Conservation (phyloP, 805 yeast species). For the Kuraishia cidri region DNA sequence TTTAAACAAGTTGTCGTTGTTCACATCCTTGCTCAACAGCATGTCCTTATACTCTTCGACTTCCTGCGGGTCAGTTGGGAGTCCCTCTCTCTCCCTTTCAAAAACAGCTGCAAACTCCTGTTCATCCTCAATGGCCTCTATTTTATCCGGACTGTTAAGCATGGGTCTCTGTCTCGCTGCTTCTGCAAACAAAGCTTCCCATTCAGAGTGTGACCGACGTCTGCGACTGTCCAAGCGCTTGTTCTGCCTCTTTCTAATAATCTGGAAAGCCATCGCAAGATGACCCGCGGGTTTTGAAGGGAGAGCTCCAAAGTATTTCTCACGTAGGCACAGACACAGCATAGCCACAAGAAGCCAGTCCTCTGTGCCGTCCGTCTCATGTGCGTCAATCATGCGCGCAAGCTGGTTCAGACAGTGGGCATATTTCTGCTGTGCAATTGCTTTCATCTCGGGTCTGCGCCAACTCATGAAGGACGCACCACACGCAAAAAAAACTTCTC, state of each 20-base stretch:
- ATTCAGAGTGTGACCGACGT: slow-evolving; percentile 1
- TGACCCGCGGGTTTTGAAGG: slow-evolving; percentile 20
- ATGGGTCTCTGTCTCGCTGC: no score
- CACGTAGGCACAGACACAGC: slow-evolving; percentile 27
- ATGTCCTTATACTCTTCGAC: neutral
- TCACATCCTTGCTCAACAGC: neutral
- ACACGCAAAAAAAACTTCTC: slow-evolving; percentile 27
- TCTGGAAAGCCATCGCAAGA: slow-evolving; percentile 23
- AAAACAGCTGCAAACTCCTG: neutral
- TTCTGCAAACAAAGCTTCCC: neutral
- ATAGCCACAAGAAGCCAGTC: slow-evolving; percentile 31
- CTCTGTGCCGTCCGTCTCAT: slow-evolving; percentile 19
- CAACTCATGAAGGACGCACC: slow-evolving; percentile 29
- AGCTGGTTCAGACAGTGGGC: slow-evolving; percentile 12
- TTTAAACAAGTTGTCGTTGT: slow-evolving; percentile 2
- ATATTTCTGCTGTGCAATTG: slow-evolving; percentile 13
- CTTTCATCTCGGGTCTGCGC: slow-evolving; percentile 17
- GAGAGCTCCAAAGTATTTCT: slow-evolving; percentile 20
- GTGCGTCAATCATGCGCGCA: slow-evolving; percentile 10
- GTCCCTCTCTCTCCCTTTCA: no score
- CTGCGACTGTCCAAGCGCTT: slow-evolving; percentile 6
- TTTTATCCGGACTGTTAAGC: neutral
- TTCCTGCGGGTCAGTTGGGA: neutral
- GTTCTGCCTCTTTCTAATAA: slow-evolving; percentile 19
- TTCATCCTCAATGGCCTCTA: neutral